Conservation (phyloP, 306 rosid genomes). For the Parietaria judaica region DNA sequence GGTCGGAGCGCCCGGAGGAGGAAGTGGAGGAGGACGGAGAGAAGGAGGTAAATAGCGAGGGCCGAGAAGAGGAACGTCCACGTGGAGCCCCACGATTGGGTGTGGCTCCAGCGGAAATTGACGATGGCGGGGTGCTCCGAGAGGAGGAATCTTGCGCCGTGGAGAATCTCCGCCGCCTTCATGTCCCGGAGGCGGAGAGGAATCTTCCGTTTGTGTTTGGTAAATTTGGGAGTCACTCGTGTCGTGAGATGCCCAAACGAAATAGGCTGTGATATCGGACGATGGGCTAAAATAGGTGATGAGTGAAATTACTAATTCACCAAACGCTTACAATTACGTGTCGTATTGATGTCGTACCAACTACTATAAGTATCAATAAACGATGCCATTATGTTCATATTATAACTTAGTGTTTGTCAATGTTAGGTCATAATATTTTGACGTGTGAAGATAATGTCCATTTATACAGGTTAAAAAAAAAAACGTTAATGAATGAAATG, state of each 20-base stretch:
- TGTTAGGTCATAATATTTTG: no score
- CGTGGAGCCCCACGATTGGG: constrained; percentile 73
- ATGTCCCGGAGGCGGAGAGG: constrained; percentile 5
- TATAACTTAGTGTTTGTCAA: no score
- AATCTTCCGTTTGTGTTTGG: not conserved
- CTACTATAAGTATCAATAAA: no score
- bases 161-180: constrained; percentile 21
- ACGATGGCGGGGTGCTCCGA: constrained; percentile 88
- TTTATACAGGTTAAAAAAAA: no score
- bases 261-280: not conserved
- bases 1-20: constrained; percentile 26
- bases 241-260: not conserved
- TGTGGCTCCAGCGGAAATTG: constrained; percentile 68
- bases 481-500: no score
- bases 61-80: constrained; percentile 82
- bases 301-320: no score
- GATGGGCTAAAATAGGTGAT: not conserved
- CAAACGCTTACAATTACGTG: no score
- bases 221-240: not conserved
- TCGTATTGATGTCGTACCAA: no score
- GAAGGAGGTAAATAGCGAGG: constrained; percentile 35
- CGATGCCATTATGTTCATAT: no score
- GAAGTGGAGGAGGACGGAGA: constrained; percentile 43
- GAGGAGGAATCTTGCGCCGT: constrained; percentile 46
- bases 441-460: no score